Evolutionary conservation across 352 stramenopile genomes (phyloP).

Genomic region (Phytophthora tubulina): DNA sequence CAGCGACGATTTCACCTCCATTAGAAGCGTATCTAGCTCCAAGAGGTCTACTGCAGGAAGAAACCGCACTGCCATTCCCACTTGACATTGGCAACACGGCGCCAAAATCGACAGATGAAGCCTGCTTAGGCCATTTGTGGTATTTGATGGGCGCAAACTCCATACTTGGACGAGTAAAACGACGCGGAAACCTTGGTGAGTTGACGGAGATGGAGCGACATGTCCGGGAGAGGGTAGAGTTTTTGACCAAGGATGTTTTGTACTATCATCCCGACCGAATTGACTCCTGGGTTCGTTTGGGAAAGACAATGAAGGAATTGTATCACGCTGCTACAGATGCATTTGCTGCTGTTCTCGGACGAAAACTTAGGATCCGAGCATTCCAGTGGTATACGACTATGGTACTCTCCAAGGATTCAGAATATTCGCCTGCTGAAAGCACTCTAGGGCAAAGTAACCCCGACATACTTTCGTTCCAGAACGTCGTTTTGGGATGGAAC

Average conservation of each 20-base stretch:
- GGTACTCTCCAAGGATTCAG: not conserved
- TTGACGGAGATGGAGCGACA: slow-evolving; percentile 69
- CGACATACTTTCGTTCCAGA: slow-evolving; percentile 44
- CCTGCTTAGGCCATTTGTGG: slow-evolving; percentile 69
- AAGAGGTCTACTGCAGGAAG: slow-evolving; percentile 46
- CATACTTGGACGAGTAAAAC: slow-evolving; percentile 67
- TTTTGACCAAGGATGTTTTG: slow-evolving; percentile 69
- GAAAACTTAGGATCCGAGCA: slow-evolving; percentile 50
- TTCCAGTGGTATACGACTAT: slow-evolving; percentile 47
- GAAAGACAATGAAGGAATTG: slow-evolving; percentile 74
- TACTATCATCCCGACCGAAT: slow-evolving; percentile 68
- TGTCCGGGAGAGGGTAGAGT: slow-evolving; percentile 65
- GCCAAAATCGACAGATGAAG: slow-evolving; percentile 30
- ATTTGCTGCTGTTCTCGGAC: slow-evolving; percentile 59
- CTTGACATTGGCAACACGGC: not conserved
- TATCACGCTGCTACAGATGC: slow-evolving; percentile 75
- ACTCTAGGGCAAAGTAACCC: not conserved
- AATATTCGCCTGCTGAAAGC: not conserved
- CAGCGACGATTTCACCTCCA: slow-evolving; percentile 18
- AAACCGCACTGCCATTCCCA: slow-evolving; percentile 23
- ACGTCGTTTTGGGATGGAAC: slow-evolving; percentile 49
- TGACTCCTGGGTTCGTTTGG: slow-evolving; percentile 74
- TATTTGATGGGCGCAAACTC: slow-evolving; percentile 81
- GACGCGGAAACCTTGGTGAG: slow-evolving; percentile 65
- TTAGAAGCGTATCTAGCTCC: slow-evolving; percentile 53